Conservation (phyloP, 768 basidiomycete species). For the Paxillus involutus region DNA sequence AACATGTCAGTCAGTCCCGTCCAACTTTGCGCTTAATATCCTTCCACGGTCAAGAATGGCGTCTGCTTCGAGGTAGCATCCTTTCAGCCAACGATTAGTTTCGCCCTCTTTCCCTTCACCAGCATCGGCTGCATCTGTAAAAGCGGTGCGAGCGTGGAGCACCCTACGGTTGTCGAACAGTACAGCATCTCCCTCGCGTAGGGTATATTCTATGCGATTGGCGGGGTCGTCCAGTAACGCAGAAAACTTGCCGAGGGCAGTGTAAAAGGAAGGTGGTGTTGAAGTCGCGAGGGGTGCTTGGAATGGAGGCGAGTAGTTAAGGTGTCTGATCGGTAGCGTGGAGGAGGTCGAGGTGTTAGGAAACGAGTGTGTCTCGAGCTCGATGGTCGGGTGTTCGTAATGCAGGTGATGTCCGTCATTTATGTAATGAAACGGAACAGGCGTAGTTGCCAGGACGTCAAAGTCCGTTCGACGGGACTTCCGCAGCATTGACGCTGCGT, state of each 20-base stretch:
- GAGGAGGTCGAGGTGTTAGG: constrained; percentile 2
- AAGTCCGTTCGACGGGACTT: constrained; percentile 50
- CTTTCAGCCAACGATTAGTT: constrained; percentile 85
- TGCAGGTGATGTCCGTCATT: constrained; percentile 87
- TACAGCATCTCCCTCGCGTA: constrained; percentile 83
- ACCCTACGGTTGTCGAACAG: constrained; percentile 92
- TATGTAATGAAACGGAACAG: constrained; percentile 87
- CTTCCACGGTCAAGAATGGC: constrained; percentile 60
- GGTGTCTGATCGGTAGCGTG: constrained; percentile 46
- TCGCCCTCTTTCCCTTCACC: constrained; percentile 42
- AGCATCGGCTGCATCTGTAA: constrained; percentile 41
- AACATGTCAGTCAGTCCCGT: constrained; percentile 1
- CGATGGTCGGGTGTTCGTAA: constrained; percentile 71
- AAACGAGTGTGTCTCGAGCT: constrained; percentile 41
- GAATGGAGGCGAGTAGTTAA: constrained; percentile 96
- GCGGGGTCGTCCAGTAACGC: constrained; percentile 50
- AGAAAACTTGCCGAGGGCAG: constrained; percentile 63
- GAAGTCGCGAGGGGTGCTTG: constrained; percentile 68
- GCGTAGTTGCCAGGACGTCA: constrained; percentile 54
- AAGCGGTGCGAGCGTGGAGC: constrained; percentile 83
- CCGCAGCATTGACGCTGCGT: constrained; percentile 58
- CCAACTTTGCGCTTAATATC: constrained; percentile 39
- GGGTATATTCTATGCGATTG: constrained; percentile 59
- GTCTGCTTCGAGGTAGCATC: constrained; percentile 77
- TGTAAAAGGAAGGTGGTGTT: constrained; percentile 58